phyloP scores from a whole-genome alignment of 78 protist species.

The Protostelium mycophagum region DNA sequence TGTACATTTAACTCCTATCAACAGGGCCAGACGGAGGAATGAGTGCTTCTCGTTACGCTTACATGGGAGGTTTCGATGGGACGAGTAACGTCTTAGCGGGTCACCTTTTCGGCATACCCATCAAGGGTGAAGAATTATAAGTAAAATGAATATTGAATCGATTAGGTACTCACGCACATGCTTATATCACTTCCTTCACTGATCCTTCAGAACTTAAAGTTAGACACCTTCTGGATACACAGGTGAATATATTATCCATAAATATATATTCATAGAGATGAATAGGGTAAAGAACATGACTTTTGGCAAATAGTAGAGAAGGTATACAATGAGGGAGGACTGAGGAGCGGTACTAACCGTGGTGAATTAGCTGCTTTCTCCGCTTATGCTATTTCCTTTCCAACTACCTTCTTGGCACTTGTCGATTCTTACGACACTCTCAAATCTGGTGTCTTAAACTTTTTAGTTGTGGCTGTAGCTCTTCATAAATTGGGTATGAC shows the following conservation, averaged over 20 bases:
- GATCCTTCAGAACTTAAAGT: conserved; percentile 22
- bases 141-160: neutral
- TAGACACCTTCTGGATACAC: neutral
- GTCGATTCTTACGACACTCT: conserved; percentile 91
- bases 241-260: neutral
- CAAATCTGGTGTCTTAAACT: conserved; percentile 81
- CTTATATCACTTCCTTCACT: conserved; percentile 74
- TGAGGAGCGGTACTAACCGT: conserved; percentile 19
- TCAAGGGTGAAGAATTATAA: conserved; percentile 4
- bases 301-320: conserved; percentile 29
- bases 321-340: conserved; percentile 18
- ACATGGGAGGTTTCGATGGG: conserved; percentile 89
- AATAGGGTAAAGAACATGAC: conserved; percentile 21
- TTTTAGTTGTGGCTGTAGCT: conserved; percentile 78
- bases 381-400: conserved; percentile 91
- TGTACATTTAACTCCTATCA: neutral
- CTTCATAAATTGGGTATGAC: conserved; percentile 32
- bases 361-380: conserved; percentile 89
- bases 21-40: conserved; percentile 75
- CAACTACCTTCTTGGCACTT: conserved; percentile 81
- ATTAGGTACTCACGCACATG: conserved; percentile 92
- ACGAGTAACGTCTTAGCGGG: conserved; percentile 76
- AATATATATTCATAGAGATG: too few species aligned
- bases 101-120: conserved; percentile 59
- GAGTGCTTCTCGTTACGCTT: conserved; percentile 78